Base-by-base conservation (phyloP, 805 yeast genomes). In the Torulaspora maleeae region DNA sequence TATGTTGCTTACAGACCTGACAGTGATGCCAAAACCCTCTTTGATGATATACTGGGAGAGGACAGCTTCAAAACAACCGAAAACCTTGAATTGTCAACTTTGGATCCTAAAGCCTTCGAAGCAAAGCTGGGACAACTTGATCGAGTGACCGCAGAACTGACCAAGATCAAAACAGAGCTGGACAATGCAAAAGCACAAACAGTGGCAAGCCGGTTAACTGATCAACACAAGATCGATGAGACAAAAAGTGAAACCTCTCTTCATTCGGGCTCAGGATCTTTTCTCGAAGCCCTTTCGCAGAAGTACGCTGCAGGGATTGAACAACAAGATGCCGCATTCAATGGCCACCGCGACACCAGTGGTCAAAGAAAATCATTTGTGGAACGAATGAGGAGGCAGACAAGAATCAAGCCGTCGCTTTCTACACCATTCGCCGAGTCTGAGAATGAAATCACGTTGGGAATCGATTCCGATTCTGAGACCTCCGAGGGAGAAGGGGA, bases 1-100 rank as follows among this genome's bases (percentile, higher is more conserved):
- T 83, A 84, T 56, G 75, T 79, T 47, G 85, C 80, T 53, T 76
- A 83, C 56, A 78, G 82, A 45, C 77, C 80, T 41, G 79, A 77
- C 50, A 79, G 80, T 38, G 40, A 45, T 34, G 36, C 43, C 15
- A 49, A 53, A 6, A 56, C 54, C n/a, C 25, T 55, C 3, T 13
- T 38, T 1, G 43, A 43, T 9, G 32, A 43, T 11, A 41, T 41
- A 13, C 33, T 27, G 1, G 44, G 10, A 6, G 20, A 35, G 11
- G 32, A 27, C 4, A 16, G 36, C 5, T 41, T 51, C 38, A 27
- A 24, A 10, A 24, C 28, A 10, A 28, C 9, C 5, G 19, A 36
- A 22, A 36, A 41, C 7, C 29, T 33, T 5, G 45, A 27, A 16
- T 43, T 19, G 10, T 38, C 55, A 1, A 58, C 58, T 20, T 48